Evolutionary conservation across 331 rosid species (phyloP).

Genomic region (Malus hybrid): DNA sequence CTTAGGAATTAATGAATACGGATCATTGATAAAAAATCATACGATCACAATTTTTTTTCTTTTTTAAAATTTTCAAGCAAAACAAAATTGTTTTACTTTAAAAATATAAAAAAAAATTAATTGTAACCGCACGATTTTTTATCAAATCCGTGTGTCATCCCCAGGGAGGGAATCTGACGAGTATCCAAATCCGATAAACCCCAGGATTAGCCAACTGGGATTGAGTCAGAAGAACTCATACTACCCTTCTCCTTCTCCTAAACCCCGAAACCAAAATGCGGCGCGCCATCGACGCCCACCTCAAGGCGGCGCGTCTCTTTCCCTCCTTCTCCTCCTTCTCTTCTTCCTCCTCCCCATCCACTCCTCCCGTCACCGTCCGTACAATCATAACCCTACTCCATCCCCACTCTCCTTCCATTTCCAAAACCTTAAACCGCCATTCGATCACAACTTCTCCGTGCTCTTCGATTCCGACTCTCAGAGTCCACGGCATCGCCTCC

Average conservation of each 20-base stretch:
- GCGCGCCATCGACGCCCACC: slow-evolving; percentile 45
- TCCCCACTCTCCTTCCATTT: neutral
- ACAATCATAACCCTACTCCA: slow-evolving; percentile 4
- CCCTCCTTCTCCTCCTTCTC: slow-evolving; percentile 9
- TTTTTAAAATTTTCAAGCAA: too few relatives aligned
- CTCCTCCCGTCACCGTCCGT: slow-evolving; percentile 13
- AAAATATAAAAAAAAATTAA: too few relatives aligned
- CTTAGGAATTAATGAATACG: too few relatives aligned
- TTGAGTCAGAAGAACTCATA: neutral
- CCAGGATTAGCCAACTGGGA: neutral
- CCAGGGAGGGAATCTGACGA: too few relatives aligned
- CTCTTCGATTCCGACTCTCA: neutral
- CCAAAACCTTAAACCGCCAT: slow-evolving; percentile 18
- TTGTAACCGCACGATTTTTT: too few relatives aligned
- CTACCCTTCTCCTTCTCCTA: neutral
- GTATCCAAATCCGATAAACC: neutral
- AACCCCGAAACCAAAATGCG: slow-evolving; percentile 20
- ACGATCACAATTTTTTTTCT: too few relatives aligned
- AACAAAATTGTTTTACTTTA: too few relatives aligned
- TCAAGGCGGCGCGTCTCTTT: slow-evolving; percentile 22
- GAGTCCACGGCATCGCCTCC: neutral
- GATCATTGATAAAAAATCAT: too few relatives aligned
- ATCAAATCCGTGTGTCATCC: too few relatives aligned
- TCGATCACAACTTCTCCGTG: neutral
- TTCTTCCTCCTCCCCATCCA: slow-evolving; percentile 23